Evolutionary conservation across 2,329 filamentous ascomycete species (phyloP), one percentile per base, ranked within the genome.

Genomic region (Chaetomiaceae sp.): DNA sequence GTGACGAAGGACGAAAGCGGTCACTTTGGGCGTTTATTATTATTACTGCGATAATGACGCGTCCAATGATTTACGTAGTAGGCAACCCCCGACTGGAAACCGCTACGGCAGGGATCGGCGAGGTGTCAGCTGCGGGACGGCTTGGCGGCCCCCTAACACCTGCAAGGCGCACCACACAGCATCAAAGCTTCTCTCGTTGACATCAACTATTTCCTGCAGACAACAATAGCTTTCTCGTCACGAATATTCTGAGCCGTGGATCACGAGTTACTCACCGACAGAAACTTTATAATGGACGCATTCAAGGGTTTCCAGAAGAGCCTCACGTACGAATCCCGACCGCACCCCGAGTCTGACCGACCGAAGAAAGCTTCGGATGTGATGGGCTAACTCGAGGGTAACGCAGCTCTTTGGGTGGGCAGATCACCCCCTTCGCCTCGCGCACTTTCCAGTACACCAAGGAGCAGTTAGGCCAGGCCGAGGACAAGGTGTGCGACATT

Each of bases 391-490:
- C 60, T 43, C 30, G 49, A 46, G 9, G 32, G 51, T 58, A 58
- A 66, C 68, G 61, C 64, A 78, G 77, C 67, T 78, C 75, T 67
- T 69, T 83, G 67, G 91, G 90, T 68, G 86, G 88, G 61, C 85
- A 86, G 64, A 89, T 97, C 73, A 90, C 89, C 61, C 94, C 94
- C 32, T 96, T 95, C 70, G 90, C 91, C 61, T 87, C 90, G 67
- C 87, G 92, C 67, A 96, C 90, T 53, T 90, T 95, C 72, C 94
- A 99, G 77, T 95, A 92, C 77, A 89, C 96, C 70, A 96, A 95
- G 79, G 94, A 99, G 75, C 91, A 96, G 75, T 82, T 97, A 58
- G 94, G 94, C 47, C 89, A 95, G 73, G 89, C 84, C 58, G 91
- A 96, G 61, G 94, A 97, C 72, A 96, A 94, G 86, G 89, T 90